Conservation (phyloP, 1,284 basidiomycete species). For the Heterobasidion annosum region DNA sequence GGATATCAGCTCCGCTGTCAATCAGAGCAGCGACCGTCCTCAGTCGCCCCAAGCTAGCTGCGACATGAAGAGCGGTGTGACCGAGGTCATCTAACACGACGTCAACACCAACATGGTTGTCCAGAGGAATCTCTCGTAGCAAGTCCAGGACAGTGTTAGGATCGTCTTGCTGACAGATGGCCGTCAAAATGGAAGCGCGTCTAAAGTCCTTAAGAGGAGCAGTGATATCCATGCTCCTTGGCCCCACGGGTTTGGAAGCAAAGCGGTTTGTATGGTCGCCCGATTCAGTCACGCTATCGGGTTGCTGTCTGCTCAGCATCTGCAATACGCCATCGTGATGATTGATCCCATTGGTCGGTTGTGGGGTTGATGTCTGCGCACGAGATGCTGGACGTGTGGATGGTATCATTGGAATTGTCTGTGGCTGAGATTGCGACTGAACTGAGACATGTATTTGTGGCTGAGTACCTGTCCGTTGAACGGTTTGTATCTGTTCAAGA, state of each 20-base stretch:
- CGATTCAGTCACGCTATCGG: conserved; percentile 22
- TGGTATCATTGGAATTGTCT: background rate
- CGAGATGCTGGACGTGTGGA: conserved; percentile 6
- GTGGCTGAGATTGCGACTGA: background rate
- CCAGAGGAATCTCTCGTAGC: conserved; percentile 50
- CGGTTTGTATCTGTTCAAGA: conserved; percentile 7
- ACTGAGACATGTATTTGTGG: no score
- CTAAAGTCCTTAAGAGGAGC: conserved; percentile 55
- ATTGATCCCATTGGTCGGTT: conserved; percentile 24
- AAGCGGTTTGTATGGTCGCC: conserved; percentile 46
- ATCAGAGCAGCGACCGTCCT: conserved; percentile 63
- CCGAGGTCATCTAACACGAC: conserved; percentile 88
- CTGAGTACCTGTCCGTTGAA: background rate
- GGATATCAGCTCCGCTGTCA: conserved; percentile 71
- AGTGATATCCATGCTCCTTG: conserved; percentile 45
- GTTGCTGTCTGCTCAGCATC: conserved; percentile 23
- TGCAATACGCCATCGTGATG: conserved; percentile 18
- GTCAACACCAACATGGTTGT: conserved; percentile 57
- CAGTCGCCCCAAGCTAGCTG: conserved; percentile 77
- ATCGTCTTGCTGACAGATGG: conserved; percentile 63
- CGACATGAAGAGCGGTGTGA: conserved; percentile 92
- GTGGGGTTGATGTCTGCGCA: conserved; percentile 10
- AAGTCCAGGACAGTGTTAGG: conserved; percentile 52
- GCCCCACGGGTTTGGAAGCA: conserved; percentile 56
- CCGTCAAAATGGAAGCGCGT: conserved; percentile 48